A percentile compares a stretch with the other conserved stretches of the same genome.
Evolutionary conservation across 306 rosid species (phyloP).

Genomic region (Vigna angularis): DNA sequence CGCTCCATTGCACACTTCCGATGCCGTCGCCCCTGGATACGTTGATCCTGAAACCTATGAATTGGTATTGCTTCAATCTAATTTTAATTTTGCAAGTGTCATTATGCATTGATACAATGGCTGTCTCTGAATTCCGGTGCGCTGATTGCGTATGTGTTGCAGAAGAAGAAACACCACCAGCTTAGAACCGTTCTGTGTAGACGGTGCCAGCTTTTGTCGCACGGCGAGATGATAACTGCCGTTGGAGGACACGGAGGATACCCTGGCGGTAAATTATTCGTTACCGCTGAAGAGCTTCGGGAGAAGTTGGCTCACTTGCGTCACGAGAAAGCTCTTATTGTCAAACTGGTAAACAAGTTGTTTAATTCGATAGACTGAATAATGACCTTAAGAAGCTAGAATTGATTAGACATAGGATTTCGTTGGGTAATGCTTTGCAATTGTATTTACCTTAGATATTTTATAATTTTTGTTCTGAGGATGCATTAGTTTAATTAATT

Average conservation of each 20-base stretch:
- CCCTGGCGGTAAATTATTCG: constrained; percentile 79
- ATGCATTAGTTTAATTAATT: constrained; percentile 3
- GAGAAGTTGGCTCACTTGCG: constrained; percentile 83
- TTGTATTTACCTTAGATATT: neutral
- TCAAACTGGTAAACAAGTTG: constrained; percentile 69
- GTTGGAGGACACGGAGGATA: constrained; percentile 99
- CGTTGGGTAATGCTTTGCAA: neutral
- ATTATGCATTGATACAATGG: neutral
- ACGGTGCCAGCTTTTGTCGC: constrained; percentile 83
- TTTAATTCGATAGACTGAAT: constrained; percentile 20
- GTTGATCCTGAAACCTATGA: constrained; percentile 72
- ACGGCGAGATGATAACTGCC: constrained; percentile 93
- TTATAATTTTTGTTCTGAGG: neutral
- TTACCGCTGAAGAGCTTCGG: constrained; percentile 86
- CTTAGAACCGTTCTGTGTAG: constrained; percentile 81
- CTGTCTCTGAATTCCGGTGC: neutral
- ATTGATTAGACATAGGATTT: neutral
- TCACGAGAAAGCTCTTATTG: constrained; percentile 72
- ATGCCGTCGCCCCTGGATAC: constrained; percentile 77
- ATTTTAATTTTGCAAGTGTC: neutral
- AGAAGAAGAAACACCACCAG: constrained; percentile 97
- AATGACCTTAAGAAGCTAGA: constrained; percentile 21
- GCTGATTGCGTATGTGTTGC: constrained; percentile 39
- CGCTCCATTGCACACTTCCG: constrained; percentile 83
- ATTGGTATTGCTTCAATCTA: constrained; percentile 52